phyloP scores from a whole-genome alignment of 352 stramenopile genomes.

The Elongisporangium prolatum region DNA sequence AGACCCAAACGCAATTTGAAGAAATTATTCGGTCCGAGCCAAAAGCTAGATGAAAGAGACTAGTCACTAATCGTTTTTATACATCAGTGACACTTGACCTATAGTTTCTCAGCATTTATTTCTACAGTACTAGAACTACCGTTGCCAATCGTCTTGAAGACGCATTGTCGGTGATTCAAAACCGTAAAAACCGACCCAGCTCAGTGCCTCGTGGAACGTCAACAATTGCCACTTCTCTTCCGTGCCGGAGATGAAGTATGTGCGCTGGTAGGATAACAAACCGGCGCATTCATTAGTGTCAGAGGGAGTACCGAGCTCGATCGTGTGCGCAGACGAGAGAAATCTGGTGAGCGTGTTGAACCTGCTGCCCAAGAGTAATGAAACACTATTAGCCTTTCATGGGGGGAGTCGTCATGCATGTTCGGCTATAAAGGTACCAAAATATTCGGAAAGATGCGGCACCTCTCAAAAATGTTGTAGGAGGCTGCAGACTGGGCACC shows the following conservation, averaged over 20 bases:
- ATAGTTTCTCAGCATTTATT: conserved; percentile 9
- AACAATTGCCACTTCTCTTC: background rate
- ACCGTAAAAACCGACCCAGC: conserved; percentile 5
- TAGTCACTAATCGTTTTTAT: conserved; percentile 12
- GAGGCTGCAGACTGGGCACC: too few relatives aligned
- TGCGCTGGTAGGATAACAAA: conserved; percentile 8
- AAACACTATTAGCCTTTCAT: conserved; percentile 11
- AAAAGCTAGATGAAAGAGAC: background rate
- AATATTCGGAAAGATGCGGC: too few relatives aligned
- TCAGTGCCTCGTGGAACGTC: conserved; percentile 6
- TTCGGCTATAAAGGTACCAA: background rate
- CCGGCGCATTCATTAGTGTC: conserved; percentile 5
- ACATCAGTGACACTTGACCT: conserved; percentile 6
- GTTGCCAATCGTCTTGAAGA: conserved; percentile 8
- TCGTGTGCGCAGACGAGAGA: conserved; percentile 4
- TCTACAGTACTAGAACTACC: conserved; percentile 10
- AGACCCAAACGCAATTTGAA: conserved; percentile 7
- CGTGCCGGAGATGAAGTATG: background rate
- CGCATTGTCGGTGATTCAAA: conserved; percentile 9
- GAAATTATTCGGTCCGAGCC: conserved; percentile 4
- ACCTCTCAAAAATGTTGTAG: background rate
- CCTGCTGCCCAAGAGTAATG: conserved; percentile 4
- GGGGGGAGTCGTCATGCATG: conserved; percentile 5
- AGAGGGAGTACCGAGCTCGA: conserved; percentile 2
- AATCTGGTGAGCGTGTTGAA: conserved; percentile 2